Conservation (phyloP, 139 green algal species). For the Tetratostichococcus sp. region DNA sequence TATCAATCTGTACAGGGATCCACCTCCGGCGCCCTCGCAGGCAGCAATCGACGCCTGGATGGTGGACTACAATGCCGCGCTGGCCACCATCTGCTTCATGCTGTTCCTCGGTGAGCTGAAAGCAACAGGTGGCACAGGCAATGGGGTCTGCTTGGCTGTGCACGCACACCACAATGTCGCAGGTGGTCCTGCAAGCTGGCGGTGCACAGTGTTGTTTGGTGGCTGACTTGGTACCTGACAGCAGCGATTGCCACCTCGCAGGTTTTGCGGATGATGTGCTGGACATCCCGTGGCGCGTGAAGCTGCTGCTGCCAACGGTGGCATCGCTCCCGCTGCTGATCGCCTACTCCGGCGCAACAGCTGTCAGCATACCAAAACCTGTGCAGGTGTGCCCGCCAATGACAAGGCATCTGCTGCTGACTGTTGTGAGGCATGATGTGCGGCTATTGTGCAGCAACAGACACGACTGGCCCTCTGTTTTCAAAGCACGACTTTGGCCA, state of each 20-base stretch:
- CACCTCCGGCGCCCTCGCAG: background rate
- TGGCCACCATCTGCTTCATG: slow-evolving; percentile 97
- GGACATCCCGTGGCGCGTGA: slow-evolving; percentile 96
- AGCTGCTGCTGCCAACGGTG: slow-evolving; percentile 87
- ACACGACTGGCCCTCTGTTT: no score
- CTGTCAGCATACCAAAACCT: slow-evolving; percentile 73
- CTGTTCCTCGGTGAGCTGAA: slow-evolving; percentile 82
- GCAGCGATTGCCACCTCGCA: background rate
- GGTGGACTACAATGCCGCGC: slow-evolving; percentile 96
- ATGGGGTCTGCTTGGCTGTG: no score
- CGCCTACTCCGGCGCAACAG: slow-evolving; percentile 84
- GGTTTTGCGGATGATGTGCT: slow-evolving; percentile 98
- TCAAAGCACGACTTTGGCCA: no score
- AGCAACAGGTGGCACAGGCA: background rate
- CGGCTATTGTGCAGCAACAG: no score
- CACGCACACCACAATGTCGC: no score
- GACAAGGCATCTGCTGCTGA: no score
- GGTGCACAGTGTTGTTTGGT: background rate
- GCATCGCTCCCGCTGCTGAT: slow-evolving; percentile 86
- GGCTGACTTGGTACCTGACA: no score
- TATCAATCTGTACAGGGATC: no score
- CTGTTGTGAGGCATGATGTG: no score
- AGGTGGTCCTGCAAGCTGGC: no score
- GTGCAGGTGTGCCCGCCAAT: slow-evolving; percentile 37
- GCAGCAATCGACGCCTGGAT: slow-evolving; percentile 68